A percentile compares a stretch with the other conserved stretches of the same genome.
These are phyloP conservation scores for Pythium brachiatum DNA, from an alignment of 352 stramenopile genomes.

Conservation along the genomic window DNA sequence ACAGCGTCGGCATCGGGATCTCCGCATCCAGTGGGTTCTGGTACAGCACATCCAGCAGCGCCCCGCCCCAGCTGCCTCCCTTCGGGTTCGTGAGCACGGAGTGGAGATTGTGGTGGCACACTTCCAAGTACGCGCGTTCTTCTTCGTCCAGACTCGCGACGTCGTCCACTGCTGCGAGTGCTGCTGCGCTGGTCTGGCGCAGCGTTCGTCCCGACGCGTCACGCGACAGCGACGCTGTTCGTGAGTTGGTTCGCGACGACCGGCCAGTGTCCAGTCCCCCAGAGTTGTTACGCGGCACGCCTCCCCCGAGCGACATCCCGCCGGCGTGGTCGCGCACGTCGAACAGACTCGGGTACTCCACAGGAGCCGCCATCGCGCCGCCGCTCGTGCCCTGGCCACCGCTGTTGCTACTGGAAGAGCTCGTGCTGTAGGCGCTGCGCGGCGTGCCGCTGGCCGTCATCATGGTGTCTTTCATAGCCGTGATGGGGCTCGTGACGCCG, in stretches of 20 bases:
- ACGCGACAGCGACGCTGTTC: conserved; percentile 9
- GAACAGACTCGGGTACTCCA: conserved; percentile 75
- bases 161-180: conserved; percentile 22
- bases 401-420: conserved; percentile 5
- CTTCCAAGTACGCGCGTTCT: conserved; percentile 57
- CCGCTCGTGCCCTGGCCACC: neutral
- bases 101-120: conserved; percentile 82
- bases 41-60: conserved; percentile 73
- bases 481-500: conserved; percentile 60
- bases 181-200: neutral
- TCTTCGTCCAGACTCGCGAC: conserved; percentile 49
- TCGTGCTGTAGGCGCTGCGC: conserved; percentile 21
- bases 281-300: neutral
- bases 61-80: conserved; percentile 58
- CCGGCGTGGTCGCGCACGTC: conserved; percentile 47
- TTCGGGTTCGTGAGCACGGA: conserved; percentile 84
- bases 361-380: conserved; percentile 30
- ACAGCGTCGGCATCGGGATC: conserved; percentile 48
- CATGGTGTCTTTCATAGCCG: conserved; percentile 56
- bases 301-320: conserved; percentile 30
- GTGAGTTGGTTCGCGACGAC: conserved; percentile 16
- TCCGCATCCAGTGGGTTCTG: conserved; percentile 63
- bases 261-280: neutral
- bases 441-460: conserved; percentile 47
- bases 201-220: conserved; percentile 1